These are phyloP conservation scores for Alternaria incomplexa DNA, from an alignment of 2,329 filamentous ascomycete genomes.

Conservation along the genomic window DNA sequence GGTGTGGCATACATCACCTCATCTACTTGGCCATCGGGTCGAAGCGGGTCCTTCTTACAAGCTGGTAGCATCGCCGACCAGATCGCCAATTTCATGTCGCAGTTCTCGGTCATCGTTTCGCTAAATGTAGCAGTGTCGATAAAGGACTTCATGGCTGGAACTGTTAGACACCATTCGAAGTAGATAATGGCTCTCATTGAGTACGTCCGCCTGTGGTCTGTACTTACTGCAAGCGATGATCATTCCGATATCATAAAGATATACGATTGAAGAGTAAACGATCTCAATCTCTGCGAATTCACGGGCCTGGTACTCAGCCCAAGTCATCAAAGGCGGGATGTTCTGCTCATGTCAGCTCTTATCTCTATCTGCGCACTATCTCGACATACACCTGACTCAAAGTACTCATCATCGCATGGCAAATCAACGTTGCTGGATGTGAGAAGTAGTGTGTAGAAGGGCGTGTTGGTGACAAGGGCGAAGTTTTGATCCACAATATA, in stretches of 20 bases:
- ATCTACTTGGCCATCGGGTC: slow-evolving; percentile 72
- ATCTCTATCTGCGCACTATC: background rate
- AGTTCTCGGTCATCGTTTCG: slow-evolving; percentile 68
- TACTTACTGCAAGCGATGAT: slow-evolving; percentile 67
- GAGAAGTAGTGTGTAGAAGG: slow-evolving; percentile 69
- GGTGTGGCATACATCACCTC: slow-evolving; percentile 68
- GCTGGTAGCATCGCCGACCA: slow-evolving; percentile 80
- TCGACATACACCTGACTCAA: slow-evolving; percentile 46
- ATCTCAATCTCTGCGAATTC: slow-evolving; percentile 73
- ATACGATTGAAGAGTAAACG: slow-evolving; percentile 81
- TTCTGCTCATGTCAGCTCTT: slow-evolving; percentile 21
- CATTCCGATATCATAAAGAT: slow-evolving; percentile 76
- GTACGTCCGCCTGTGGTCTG: background rate
- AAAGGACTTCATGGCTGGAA: slow-evolving; percentile 57
- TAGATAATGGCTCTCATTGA: background rate
- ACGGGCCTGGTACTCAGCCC: slow-evolving; percentile 76
- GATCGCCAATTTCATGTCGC: slow-evolving; percentile 68
- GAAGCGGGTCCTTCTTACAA: slow-evolving; percentile 72
- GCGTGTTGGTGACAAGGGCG: slow-evolving; percentile 75
- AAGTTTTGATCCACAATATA: slow-evolving; percentile 81
- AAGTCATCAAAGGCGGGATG: slow-evolving; percentile 51
- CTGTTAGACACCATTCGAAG: slow-evolving; percentile 4
- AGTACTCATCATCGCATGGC: slow-evolving; percentile 81
- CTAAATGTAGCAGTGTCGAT: slow-evolving; percentile 25
- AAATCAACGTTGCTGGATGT: slow-evolving; percentile 71